phyloP scores from a whole-genome alignment of 176 grass and related monocot species.

The Echinochloa phyllopogon region DNA sequence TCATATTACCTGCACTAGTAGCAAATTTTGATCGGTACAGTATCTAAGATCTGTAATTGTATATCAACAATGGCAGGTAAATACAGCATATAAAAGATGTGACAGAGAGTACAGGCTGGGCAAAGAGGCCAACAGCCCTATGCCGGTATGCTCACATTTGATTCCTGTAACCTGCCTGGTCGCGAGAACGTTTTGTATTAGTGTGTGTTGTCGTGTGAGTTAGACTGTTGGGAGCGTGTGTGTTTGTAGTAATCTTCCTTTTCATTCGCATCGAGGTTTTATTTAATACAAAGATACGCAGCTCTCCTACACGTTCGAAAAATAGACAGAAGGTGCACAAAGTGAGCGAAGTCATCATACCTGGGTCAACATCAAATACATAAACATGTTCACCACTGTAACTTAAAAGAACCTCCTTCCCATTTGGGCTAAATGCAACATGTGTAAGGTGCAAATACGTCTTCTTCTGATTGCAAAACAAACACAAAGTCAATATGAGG shows the following conservation, averaged over 20 bases:
- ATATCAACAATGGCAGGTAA: neutral
- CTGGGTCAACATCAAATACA: slow-evolving; percentile 79
- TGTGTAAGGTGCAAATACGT: slow-evolving; percentile 88
- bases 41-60: slow-evolving; percentile 21
- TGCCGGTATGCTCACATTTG: neutral
- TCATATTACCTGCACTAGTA: slow-evolving; percentile 62
- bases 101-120: neutral
- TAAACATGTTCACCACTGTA: slow-evolving; percentile 99
- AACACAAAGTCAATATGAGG: slow-evolving; percentile 24
- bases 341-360: slow-evolving; percentile 53
- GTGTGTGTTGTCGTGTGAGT: neutral
- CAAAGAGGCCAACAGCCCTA: neutral
- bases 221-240: neutral
- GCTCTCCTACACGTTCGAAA: neutral
- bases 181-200: neutral
- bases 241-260: neutral
- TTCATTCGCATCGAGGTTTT: neutral
- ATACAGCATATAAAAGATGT: slow-evolving; percentile 9
- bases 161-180: neutral
- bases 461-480: slow-evolving; percentile 66
- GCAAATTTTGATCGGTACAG: slow-evolving; percentile 34
- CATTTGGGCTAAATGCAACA: slow-evolving; percentile 91
- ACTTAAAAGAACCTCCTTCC: slow-evolving; percentile 89
- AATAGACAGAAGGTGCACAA: neutral
- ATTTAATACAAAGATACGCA: neutral